phyloP scores from a whole-genome alignment of 129 eudicot genomes.

The Saussurea involucrata region DNA sequence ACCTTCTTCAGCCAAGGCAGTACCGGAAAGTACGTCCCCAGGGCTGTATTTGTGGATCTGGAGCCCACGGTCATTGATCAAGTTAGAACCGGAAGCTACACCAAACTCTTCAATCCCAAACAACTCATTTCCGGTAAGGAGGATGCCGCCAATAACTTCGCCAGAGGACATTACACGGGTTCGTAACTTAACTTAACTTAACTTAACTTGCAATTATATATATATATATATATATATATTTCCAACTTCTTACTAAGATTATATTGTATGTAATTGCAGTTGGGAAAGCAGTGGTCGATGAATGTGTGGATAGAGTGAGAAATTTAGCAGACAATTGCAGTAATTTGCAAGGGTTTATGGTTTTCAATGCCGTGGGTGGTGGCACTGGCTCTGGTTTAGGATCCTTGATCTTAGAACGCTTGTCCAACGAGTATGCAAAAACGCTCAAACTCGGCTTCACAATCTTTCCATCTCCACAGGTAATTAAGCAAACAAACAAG shows the following conservation, averaged over 20 bases:
- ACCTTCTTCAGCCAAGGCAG: conserved; percentile 62
- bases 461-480: conserved; percentile 77
- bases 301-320: conserved; percentile 74
- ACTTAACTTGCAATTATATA: neutral
- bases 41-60: conserved; percentile 55
- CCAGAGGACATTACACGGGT: conserved; percentile 69
- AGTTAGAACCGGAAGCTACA: conserved; percentile 45
- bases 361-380: conserved; percentile 65
- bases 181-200: too few relatives aligned
- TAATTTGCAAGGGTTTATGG: conserved; percentile 73
- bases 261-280: conserved; percentile 35
- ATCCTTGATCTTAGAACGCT: conserved; percentile 50
- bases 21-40: conserved; percentile 56
- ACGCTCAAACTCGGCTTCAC: conserved; percentile 58
- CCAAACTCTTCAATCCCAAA: conserved; percentile 58
- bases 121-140: conserved; percentile 65
- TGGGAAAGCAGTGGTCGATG: conserved; percentile 55
- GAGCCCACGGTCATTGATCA: conserved; percentile 65
- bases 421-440: conserved; percentile 59
- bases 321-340: conserved; percentile 69
- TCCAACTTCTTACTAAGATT: neutral
- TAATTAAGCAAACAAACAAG: too few relatives aligned
- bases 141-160: conserved; percentile 75
- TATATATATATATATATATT: neutral
- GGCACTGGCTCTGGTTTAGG: conserved; percentile 66